Conservation (phyloP, 371 early-diverging fungal species). For the Circinella umbellata region DNA sequence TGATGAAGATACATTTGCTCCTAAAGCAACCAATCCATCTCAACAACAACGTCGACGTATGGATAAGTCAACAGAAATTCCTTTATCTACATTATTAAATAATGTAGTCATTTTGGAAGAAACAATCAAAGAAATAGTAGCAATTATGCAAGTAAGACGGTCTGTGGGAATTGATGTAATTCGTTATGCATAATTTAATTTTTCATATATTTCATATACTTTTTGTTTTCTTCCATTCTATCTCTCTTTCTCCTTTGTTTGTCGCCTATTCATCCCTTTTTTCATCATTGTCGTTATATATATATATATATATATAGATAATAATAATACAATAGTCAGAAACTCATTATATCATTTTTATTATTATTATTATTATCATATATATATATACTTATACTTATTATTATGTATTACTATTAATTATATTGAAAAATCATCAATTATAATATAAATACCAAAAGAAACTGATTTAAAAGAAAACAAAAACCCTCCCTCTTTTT, state of each 20-base stretch:
- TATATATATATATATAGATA: too few relatives aligned
- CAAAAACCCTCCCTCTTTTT: neutral
- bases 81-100: constrained; percentile 73
- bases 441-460: too few relatives aligned
- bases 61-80: constrained; percentile 60
- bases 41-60: constrained; percentile 35
- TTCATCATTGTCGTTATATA: too few relatives aligned
- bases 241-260: neutral
- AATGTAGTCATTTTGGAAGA: constrained; percentile 94
- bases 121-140: constrained; percentile 87
- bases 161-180: constrained; percentile 80
- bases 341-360: too few relatives aligned
- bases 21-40: constrained; percentile 43
- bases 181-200: constrained; percentile 32
- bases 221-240: constrained; percentile 1
- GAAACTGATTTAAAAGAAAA: too few relatives aligned
- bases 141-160: constrained; percentile 80
- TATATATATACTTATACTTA: too few relatives aligned
- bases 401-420: too few relatives aligned
- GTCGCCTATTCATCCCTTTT: too few relatives aligned
- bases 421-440: too few relatives aligned
- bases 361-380: too few relatives aligned
- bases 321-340: too few relatives aligned
- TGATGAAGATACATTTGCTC: constrained; percentile 53
- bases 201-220: neutral